These are phyloP conservation scores for Boletellus emodensis DNA, from an alignment of 768 basidiomycete species.

Conservation along the genomic window DNA sequence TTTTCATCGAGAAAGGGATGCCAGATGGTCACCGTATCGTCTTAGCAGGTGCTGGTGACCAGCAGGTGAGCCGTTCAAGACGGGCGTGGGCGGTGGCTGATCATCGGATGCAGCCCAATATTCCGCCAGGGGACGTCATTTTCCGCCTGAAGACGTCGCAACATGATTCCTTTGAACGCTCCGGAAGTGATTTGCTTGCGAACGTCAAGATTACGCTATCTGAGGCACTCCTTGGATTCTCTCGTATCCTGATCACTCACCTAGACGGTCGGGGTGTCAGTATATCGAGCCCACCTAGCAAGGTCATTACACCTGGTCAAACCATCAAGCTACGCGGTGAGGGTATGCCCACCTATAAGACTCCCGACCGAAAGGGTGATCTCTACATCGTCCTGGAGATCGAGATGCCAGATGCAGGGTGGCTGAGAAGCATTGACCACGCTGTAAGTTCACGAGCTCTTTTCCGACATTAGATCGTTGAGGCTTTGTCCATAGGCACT, in stretches of 20 bases:
- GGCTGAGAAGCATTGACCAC: conserved; percentile 64
- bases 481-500: conserved; percentile 48
- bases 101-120: conserved; percentile 60
- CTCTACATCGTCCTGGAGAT: conserved; percentile 78
- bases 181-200: conserved; percentile 75
- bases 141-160: conserved; percentile 67
- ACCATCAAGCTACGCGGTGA: conserved; percentile 76
- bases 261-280: conserved; percentile 91
- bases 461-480: not conserved
- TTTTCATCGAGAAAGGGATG: conserved; percentile 86
- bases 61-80: conserved; percentile 51
- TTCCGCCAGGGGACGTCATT: conserved; percentile 87
- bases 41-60: conserved; percentile 88
- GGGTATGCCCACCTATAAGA: conserved; percentile 83
- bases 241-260: conserved; percentile 84
- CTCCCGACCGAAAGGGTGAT: conserved; percentile 67
- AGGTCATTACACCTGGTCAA: conserved; percentile 70
- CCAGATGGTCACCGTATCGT: conserved; percentile 79
- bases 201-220: conserved; percentile 84
- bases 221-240: conserved; percentile 94
- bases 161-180: conserved; percentile 81
- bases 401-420: conserved; percentile 82
- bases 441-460: conserved; percentile 39
- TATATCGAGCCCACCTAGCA: conserved; percentile 68
- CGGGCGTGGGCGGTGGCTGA: conserved; percentile 2